A percentile compares a stretch with the other conserved stretches of the same genome.
Conservation (phyloP, 2,329 filamentous ascomycete genomes). For the Huntiella savannae region DNA sequence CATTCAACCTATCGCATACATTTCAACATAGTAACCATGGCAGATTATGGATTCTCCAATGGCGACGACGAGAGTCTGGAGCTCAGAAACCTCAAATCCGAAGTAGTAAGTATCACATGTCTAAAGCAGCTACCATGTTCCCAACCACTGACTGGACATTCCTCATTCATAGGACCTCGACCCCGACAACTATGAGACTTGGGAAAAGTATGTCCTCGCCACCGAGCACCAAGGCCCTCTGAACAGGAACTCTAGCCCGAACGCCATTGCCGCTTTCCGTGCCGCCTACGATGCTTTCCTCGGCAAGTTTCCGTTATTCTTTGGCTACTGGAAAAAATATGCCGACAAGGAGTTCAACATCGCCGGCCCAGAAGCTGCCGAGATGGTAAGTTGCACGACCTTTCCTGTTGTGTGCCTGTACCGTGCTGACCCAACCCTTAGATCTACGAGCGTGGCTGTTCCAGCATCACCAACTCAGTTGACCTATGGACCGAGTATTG, state of each 20-base stretch:
- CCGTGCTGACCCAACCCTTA: conserved; percentile 19
- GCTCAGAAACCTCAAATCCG: conserved; percentile 57
- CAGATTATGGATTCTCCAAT: conserved; percentile 7
- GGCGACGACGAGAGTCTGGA: conserved; percentile 62
- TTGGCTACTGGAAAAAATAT: conserved; percentile 99
- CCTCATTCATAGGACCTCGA: conserved; percentile 35
- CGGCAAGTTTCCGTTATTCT: conserved; percentile 82
- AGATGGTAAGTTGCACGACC: conserved; percentile 48
- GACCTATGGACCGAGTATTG: conserved; percentile 97
- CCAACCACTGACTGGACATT: background rate
- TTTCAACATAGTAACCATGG: conserved; percentile 4
- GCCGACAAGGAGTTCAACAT: conserved; percentile 95
- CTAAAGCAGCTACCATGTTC: background rate
- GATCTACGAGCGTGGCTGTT: conserved; percentile 90
- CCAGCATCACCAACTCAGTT: conserved; percentile 81
- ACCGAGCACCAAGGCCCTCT: conserved; percentile 85
- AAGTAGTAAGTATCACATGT: conserved; percentile 43
- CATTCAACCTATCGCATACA: background rate
- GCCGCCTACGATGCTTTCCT: conserved; percentile 84
- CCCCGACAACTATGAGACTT: conserved; percentile 79
- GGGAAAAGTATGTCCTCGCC: conserved; percentile 78
- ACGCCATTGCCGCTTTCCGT: conserved; percentile 73
- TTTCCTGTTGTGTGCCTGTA: background rate
- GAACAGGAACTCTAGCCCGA: conserved; percentile 89
- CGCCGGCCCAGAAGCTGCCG: conserved; percentile 85